Conservation (phyloP, 179 eudicot species). For the Patellifolia procumbens region DNA sequence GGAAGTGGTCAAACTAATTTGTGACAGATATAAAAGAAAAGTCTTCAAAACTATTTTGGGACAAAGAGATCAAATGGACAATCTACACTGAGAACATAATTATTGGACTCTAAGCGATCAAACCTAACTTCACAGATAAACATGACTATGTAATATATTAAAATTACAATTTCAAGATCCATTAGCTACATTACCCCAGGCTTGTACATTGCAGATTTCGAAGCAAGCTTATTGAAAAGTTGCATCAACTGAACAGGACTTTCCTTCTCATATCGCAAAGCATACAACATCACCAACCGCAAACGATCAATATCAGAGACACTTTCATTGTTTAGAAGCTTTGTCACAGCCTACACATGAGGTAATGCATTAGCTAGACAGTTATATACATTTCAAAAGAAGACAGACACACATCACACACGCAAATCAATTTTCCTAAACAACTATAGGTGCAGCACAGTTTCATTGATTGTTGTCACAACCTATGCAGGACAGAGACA, state of each 20-base stretch:
- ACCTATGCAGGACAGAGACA: too few relatives aligned
- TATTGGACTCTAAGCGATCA: neutral
- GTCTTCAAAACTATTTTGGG: too few relatives aligned
- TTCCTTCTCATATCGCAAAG: constrained; percentile 92
- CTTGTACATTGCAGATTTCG: constrained; percentile 86
- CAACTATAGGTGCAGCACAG: too few relatives aligned
- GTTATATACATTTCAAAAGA: neutral
- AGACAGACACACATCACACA: too few relatives aligned
- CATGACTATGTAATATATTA: neutral
- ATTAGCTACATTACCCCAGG: constrained; percentile 68
- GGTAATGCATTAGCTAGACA: constrained; percentile 9
- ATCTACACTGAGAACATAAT: neutral
- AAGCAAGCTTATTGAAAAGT: constrained; percentile 80
- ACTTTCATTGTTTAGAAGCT: constrained; percentile 67
- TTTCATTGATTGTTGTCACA: too few relatives aligned
- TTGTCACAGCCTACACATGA: constrained; percentile 78
- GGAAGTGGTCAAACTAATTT: too few relatives aligned
- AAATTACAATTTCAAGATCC: neutral
- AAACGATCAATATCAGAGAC: constrained; percentile 83
- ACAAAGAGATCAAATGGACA: too few relatives aligned
- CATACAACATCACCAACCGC: constrained; percentile 87
- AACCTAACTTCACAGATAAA: neutral
- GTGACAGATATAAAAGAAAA: too few relatives aligned
- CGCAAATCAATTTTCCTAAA: too few relatives aligned
- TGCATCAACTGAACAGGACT: constrained; percentile 93